Evolutionary conservation across 78 protist genomes (phyloP).

Genomic region (Isochrysis galbana): DNA sequence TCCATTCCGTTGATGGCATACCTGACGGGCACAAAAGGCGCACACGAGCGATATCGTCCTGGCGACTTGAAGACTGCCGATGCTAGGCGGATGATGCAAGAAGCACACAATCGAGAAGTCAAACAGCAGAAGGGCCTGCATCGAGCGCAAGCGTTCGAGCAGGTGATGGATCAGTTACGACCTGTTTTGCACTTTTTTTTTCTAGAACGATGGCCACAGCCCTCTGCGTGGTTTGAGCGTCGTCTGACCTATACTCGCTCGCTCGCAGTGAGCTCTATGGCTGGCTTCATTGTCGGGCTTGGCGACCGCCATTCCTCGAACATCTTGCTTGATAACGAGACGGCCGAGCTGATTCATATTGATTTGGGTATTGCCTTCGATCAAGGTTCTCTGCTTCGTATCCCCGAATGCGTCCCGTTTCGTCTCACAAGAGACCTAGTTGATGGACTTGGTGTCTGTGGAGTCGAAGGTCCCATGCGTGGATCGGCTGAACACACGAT

Average conservation of each 20-base stretch:
- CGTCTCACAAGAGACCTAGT: slow-evolving; percentile 77
- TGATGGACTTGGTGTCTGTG: slow-evolving; percentile 60
- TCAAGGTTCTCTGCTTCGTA: slow-evolving; percentile 55
- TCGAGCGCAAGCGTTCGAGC: neutral
- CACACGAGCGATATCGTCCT: slow-evolving; percentile 49
- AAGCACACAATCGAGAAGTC: neutral
- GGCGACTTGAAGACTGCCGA: neutral
- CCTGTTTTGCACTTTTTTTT: slow-evolving; percentile 83
- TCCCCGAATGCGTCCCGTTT: slow-evolving; percentile 75
- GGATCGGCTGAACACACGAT: slow-evolving; percentile 39
- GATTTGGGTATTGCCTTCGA: slow-evolving; percentile 87
- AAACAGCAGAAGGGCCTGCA: neutral
- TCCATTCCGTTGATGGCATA: slow-evolving; percentile 61
- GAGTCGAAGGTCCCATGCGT: slow-evolving; percentile 68
- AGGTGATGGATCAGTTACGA: slow-evolving; percentile 22
- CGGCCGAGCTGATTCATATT: slow-evolving; percentile 80
- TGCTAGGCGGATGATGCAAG: neutral
- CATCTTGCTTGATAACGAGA: slow-evolving; percentile 71
- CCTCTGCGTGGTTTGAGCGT: slow-evolving; percentile 61
- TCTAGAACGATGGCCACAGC: slow-evolving; percentile 52
- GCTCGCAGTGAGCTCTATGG: slow-evolving; percentile 63
- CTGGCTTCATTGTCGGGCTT: slow-evolving; percentile 83
- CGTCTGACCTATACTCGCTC: slow-evolving; percentile 59
- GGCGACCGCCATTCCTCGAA: slow-evolving; percentile 86
- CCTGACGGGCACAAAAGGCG: slow-evolving; percentile 42